A percentile compares a stretch with the other conserved stretches of the same genome.
phyloP scores from a whole-genome alignment of 257 asterid genomes.

The Paulownia fortunei region DNA sequence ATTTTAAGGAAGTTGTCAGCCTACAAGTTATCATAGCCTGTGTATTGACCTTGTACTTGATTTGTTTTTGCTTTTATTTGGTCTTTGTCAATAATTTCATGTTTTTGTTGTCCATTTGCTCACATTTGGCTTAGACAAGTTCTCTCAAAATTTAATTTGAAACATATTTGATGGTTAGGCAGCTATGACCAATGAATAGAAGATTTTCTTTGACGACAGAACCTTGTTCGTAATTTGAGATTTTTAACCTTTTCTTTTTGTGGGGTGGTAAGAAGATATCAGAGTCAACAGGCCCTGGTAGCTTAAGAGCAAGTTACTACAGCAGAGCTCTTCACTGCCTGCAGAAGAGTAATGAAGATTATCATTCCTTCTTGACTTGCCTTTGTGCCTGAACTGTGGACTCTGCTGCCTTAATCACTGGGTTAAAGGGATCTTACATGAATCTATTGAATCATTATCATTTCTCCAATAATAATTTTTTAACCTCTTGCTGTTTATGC shows the following conservation, averaged over 20 bases:
- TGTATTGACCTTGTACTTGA: neutral
- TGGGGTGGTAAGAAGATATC: neutral
- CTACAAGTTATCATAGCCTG: neutral
- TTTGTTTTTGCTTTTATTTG: neutral
- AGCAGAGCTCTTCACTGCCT: too few relatives aligned
- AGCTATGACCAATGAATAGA: neutral
- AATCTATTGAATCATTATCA: neutral
- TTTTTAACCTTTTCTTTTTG: neutral
- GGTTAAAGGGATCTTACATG: neutral
- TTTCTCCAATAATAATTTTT: neutral
- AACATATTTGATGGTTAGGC: neutral
- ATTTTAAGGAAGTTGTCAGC: neutral
- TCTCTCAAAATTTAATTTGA: neutral
- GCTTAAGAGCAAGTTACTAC: too few relatives aligned
- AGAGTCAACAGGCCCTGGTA: too few relatives aligned
- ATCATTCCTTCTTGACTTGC: too few relatives aligned
- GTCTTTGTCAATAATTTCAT: neutral
- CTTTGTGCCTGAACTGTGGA: too few relatives aligned
- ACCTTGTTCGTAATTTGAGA: neutral
- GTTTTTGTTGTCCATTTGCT: neutral
- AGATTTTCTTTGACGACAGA: neutral
- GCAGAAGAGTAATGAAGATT: too few relatives aligned
- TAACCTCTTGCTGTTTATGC: neutral
- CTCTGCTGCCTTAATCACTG: too few relatives aligned
- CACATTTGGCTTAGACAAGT: neutral